phyloP scores from a whole-genome alignment of 345 rosid species.

The Pistacia atlantica region DNA sequence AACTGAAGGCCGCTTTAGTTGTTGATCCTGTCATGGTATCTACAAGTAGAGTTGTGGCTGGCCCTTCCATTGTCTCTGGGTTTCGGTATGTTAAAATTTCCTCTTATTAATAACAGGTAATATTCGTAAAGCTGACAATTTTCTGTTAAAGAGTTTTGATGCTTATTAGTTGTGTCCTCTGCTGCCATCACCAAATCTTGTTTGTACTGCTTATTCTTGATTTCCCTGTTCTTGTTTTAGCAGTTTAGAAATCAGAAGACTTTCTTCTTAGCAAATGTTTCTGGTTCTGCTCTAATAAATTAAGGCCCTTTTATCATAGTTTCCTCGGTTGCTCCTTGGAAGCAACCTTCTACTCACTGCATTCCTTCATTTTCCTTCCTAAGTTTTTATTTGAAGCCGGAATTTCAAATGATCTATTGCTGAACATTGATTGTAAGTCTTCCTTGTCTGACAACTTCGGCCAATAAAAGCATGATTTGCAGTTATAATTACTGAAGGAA shows the following conservation, averaged over 20 bases:
- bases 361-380: not conserved
- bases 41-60: constrained; percentile 88
- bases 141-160: not conserved
- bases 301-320: not conserved
- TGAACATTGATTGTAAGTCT: not conserved
- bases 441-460: constrained; percentile 6
- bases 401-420: not conserved
- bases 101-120: not conserved
- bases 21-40: constrained; percentile 99
- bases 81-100: constrained; percentile 52
- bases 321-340: not conserved
- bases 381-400: not conserved
- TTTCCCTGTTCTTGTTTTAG: not conserved
- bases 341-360: not conserved
- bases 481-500: not conserved
- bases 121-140: not conserved
- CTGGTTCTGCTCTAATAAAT: not conserved
- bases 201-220: not conserved
- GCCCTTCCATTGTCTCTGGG: constrained; percentile 65
- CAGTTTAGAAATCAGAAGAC: not conserved
- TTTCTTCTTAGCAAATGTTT: not conserved
- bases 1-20: constrained; percentile 79
- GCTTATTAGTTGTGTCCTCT: not conserved
- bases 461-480: not conserved
- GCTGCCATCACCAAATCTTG: not conserved